Evolutionary conservation across 345 rosid species (phyloP), one percentile per base, ranked within the genome.

Genomic region (Gossypium ekmanianum): DNA sequence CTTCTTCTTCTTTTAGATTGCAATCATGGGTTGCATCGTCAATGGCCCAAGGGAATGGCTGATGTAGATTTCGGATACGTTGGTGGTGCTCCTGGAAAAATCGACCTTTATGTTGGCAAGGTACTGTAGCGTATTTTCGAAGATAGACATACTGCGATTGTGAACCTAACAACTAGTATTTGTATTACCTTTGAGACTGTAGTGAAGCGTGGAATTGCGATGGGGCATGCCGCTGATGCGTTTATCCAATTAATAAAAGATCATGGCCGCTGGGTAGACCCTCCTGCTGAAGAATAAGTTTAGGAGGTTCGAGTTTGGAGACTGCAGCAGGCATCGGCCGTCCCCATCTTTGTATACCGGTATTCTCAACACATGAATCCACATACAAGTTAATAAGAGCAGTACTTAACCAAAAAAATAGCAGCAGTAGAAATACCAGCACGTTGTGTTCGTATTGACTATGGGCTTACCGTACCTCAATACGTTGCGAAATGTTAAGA

Each of bases 1-100:
- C 56, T 26, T 56, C 24, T 29, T 29, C 51, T 57, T 63, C 24
- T 62, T 43, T 55, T 84, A 94, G 98, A 94, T 94, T 26, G 97
- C 97, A 34, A 92, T 94, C 78, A 94, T 92, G 98, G 98, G 97
- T 74, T 94, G 97, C 91, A 92, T 94, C 20, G 98, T 94, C 68
- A 94, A 92, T 66, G 98, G 98, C 55, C 97, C 98, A 0, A 97
- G 98, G 98, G 92, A 87, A 91, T 92, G 99, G 99, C 98, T 54
- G 99, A 95, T 78, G 99, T 98, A 52, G 99, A 92, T 81, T 95
- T 95, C 34, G 98, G 98, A 7, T 95, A 95, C 44, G 97, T 95
- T 7, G 99, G 99, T 9, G 99, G 98, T 27, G 89, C 97, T 76
- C 99, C 98, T 3, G 99, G 98, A 59, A 92, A 92, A 88, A 94